Conservation (phyloP, 768 basidiomycete genomes). For the Hortiboletus campestris region DNA sequence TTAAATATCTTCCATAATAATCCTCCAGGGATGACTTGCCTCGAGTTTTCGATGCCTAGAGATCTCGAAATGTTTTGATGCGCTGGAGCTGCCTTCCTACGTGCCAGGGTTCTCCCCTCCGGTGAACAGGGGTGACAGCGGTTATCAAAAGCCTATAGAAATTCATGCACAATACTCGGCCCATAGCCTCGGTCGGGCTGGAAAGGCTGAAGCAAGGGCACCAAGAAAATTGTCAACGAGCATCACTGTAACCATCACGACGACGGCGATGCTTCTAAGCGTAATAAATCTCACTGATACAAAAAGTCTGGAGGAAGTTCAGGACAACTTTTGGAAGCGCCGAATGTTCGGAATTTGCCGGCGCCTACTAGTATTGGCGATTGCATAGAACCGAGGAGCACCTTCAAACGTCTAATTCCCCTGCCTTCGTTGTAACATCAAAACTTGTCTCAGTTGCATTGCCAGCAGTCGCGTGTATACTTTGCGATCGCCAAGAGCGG, state of each 20-base stretch:
- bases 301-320: slow-evolving; percentile 26
- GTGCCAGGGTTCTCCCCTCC: neutral
- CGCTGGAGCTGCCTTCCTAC: neutral
- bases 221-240: slow-evolving; percentile 6
- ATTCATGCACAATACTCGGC: neutral
- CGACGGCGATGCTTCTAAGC: slow-evolving; percentile 24
- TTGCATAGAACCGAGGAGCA: slow-evolving; percentile 19
- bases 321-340: slow-evolving; percentile 11
- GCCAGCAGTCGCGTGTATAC: neutral
- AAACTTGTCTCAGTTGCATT: slow-evolving; percentile 15
- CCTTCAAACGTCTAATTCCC: slow-evolving; percentile 11
- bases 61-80: slow-evolving; percentile 12
- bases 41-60: slow-evolving; percentile 13
- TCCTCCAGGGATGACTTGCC: slow-evolving; percentile 14
- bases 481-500: slow-evolving; percentile 10
- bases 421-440: slow-evolving; percentile 24
- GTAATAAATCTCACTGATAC: slow-evolving; percentile 26
- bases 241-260: slow-evolving; percentile 29
- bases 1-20: slow-evolving; percentile 29
- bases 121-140: neutral
- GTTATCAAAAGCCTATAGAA: neutral
- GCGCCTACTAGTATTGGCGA: slow-evolving; percentile 6
- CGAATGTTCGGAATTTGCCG: slow-evolving; percentile 26
- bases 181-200: neutral
- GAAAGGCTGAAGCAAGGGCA: neutral